A percentile compares a stretch with the other conserved stretches of the same genome.
phyloP scores from a whole-genome alignment of 2,329 filamentous ascomycete genomes.

The Polychaeton citri region DNA sequence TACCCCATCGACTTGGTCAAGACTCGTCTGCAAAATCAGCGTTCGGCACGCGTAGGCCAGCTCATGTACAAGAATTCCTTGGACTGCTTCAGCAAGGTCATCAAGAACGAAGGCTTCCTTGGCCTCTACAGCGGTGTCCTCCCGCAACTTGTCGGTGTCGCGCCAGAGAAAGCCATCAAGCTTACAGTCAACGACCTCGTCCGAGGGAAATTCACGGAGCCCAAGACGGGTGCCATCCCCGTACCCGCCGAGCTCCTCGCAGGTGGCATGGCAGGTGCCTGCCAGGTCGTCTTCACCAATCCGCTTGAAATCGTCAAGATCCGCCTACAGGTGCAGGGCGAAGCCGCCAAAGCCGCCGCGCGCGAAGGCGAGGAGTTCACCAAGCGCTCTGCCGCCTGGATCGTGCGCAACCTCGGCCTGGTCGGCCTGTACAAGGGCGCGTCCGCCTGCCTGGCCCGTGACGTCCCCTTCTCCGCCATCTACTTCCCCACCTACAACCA shows the following conservation, averaged over 20 bases:
- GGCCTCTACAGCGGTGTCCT: conserved; percentile 91
- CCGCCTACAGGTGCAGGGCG: conserved; percentile 90
- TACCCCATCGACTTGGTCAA: conserved; percentile 98
- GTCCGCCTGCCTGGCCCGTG: conserved; percentile 82
- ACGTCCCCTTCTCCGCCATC: conserved; percentile 95
- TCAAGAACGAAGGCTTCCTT: conserved; percentile 78
- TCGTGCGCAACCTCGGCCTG: conserved; percentile 86
- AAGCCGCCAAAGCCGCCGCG: conserved; percentile 63
- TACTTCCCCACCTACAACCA: conserved; percentile 98
- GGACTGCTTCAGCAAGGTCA: conserved; percentile 86
- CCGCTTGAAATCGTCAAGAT: conserved; percentile 99
- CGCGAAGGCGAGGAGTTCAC: conserved; percentile 67
- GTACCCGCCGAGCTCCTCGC: conserved; percentile 64
- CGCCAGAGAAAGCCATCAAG: conserved; percentile 99
- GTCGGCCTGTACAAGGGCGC: conserved; percentile 95
- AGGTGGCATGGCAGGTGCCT: conserved; percentile 79
- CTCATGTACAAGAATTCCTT: conserved; percentile 92
- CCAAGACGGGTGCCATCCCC: conserved; percentile 59
- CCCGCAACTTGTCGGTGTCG: conserved; percentile 90
- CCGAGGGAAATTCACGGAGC: conserved; percentile 59
- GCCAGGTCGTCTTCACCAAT: conserved; percentile 97
- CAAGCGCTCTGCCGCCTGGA: conserved; percentile 93
- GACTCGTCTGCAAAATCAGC: conserved; percentile 96
- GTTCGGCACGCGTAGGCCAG: conserved; percentile 67
- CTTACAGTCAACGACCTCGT: conserved; percentile 95